Evolutionary conservation across 768 basidiomycete species (phyloP).

Genomic region (Scleroderma bovista): DNA sequence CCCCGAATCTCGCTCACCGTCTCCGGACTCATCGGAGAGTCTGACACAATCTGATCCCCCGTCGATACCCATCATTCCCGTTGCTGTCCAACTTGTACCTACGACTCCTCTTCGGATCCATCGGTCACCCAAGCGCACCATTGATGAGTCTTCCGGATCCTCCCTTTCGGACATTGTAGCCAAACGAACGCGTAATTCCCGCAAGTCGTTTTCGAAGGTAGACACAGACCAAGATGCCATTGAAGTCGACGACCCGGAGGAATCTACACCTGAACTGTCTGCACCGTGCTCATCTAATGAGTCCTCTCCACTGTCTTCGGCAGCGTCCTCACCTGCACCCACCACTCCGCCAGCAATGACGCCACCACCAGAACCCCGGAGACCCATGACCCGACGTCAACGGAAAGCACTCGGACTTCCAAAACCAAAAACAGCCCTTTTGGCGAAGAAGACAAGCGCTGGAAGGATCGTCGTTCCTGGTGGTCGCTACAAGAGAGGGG

Average conservation of each 20-base stretch:
- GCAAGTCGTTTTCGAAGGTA: conserved; percentile 13
- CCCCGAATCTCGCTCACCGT: conserved; percentile 35
- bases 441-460: conserved; percentile 29
- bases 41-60: conserved; percentile 21
- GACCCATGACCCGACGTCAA: conserved; percentile 58
- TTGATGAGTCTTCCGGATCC: conserved; percentile 50
- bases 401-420: conserved; percentile 66
- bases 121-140: conserved; percentile 53
- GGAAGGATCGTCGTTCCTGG: conserved; percentile 64
- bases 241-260: conserved; percentile 25
- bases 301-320: conserved; percentile 28
- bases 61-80: conserved; percentile 23
- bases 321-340: conserved; percentile 33
- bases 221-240: conserved; percentile 13
- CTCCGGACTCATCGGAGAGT: conserved; percentile 25
- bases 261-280: conserved; percentile 40
- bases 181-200: conserved; percentile 32
- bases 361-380: conserved; percentile 29
- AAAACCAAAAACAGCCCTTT: conserved; percentile 38
- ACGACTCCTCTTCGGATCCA: conserved; percentile 29
- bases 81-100: conserved; percentile 12
- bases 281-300: conserved; percentile 27
- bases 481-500: conserved; percentile 40
- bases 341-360: conserved; percentile 22
- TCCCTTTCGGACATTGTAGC: conserved; percentile 29